Conservation (phyloP, 129 eudicot species). For the Dittrichia graveolens region DNA sequence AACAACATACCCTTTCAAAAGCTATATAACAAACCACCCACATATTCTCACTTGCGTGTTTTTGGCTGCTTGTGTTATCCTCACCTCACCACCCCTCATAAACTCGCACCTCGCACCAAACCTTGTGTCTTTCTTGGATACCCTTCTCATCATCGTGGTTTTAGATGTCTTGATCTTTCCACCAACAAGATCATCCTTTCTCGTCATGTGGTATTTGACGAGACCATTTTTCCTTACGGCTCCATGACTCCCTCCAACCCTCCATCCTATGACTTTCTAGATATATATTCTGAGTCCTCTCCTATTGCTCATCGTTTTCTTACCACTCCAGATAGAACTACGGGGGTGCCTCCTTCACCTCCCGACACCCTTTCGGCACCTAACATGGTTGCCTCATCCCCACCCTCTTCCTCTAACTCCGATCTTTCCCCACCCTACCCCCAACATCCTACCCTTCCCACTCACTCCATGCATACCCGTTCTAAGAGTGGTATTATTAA, state of each 20-base stretch:
- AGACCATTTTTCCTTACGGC: background rate
- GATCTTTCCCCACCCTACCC: too few species aligned
- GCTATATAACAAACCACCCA: background rate
- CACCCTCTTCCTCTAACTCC: too few species aligned
- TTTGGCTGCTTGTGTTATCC: background rate
- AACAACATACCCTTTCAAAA: background rate
- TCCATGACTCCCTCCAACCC: background rate
- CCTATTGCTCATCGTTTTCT: too few species aligned
- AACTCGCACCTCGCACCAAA: background rate
- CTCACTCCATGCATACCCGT: too few species aligned
- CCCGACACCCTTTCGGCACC: too few species aligned
- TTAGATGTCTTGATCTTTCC: background rate
- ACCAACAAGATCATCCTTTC: background rate
- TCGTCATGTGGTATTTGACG: background rate
- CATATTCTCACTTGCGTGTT: background rate
- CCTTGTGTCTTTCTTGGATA: background rate
- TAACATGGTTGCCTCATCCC: too few species aligned
- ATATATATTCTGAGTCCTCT: too few species aligned
- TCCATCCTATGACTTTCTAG: background rate
- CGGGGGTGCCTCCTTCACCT: too few species aligned
- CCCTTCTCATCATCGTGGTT: background rate
- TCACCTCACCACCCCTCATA: background rate
- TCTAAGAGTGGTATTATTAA: too few species aligned
- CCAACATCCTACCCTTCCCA: too few species aligned
- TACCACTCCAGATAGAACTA: too few species aligned